These are phyloP conservation scores for Zygoascus sp. DNA, from an alignment of 1,139 yeast genomes.

Conservation along the genomic window DNA sequence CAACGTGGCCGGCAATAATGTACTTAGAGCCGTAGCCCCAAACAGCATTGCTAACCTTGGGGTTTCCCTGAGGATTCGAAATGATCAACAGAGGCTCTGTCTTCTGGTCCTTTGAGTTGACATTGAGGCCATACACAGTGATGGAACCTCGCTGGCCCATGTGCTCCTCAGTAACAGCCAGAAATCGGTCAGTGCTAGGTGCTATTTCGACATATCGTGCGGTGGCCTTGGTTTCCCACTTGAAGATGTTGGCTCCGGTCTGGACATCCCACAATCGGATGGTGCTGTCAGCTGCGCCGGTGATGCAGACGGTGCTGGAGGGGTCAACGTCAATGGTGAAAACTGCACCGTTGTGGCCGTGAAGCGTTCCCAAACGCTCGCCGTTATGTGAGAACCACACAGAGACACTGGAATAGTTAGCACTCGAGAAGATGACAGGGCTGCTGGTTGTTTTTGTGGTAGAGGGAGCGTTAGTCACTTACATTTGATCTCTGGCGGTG, in stretches of 20 bases:
- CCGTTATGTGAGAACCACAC: conserved; percentile 96
- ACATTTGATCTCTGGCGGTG: conserved; percentile 79
- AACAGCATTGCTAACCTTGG: conserved; percentile 78
- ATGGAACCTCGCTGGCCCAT: conserved; percentile 88
- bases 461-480: conserved; percentile 14
- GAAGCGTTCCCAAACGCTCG: conserved; percentile 91
- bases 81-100: conserved; percentile 58
- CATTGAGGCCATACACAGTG: conserved; percentile 58
- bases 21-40: conserved; percentile 76
- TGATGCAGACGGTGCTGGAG: conserved; percentile 60
- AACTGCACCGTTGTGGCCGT: conserved; percentile 88
- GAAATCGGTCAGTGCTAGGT: conserved; percentile 62
- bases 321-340: conserved; percentile 90
- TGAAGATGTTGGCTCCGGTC: conserved; percentile 70
- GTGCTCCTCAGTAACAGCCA: conserved; percentile 85
- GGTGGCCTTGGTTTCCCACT: conserved; percentile 78
- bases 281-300: conserved; percentile 90
- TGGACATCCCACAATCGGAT: conserved; percentile 80
- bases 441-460: background rate
- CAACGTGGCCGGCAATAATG: conserved; percentile 83
- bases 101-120: conserved; percentile 31
- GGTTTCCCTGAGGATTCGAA: conserved; percentile 47
- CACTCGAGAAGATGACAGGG: background rate
- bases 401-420: conserved; percentile 25
- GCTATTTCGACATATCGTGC: conserved; percentile 87